phyloP scores from a whole-genome alignment of 345 rosid genomes.

The Balakata baccata region DNA sequence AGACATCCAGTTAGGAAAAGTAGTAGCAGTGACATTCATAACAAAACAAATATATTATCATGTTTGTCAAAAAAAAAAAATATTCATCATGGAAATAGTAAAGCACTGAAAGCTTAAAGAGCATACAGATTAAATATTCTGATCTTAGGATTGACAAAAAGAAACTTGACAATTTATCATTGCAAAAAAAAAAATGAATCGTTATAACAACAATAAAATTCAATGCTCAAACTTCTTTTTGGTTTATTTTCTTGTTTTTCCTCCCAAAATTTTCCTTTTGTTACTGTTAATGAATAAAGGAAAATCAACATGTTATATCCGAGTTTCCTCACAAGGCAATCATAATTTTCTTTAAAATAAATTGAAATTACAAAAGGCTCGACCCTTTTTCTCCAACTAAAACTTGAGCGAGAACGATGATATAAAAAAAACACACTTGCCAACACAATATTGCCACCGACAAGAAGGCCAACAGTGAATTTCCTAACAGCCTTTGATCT shows the following conservation, averaged over 20 bases:
- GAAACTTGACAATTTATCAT: background rate
- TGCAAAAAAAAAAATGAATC: background rate
- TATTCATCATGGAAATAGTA: background rate
- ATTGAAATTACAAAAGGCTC: background rate
- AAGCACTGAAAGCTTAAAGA: background rate
- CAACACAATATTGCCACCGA: conserved; percentile 33
- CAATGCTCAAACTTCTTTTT: background rate
- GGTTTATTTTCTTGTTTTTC: background rate
- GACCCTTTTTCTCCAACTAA: background rate
- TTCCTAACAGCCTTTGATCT: conserved; percentile 32
- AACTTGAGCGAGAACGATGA: background rate
- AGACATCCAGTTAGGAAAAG: background rate
- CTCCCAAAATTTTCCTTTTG: background rate
- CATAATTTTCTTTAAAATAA: too few species aligned
- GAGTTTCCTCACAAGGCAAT: background rate
- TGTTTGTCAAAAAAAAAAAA: background rate
- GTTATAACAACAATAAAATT: background rate
- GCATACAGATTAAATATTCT: background rate
- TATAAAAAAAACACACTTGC: conserved; percentile 34
- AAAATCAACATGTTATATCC: background rate
- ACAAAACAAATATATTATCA: background rate
- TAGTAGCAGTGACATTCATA: background rate
- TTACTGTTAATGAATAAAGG: background rate
- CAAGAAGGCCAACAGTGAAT: conserved; percentile 20
- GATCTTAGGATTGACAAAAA: background rate